Base-by-base conservation (phyloP, 2,329 filamentous ascomycete genomes). In the Aspergillus sp. region DNA sequence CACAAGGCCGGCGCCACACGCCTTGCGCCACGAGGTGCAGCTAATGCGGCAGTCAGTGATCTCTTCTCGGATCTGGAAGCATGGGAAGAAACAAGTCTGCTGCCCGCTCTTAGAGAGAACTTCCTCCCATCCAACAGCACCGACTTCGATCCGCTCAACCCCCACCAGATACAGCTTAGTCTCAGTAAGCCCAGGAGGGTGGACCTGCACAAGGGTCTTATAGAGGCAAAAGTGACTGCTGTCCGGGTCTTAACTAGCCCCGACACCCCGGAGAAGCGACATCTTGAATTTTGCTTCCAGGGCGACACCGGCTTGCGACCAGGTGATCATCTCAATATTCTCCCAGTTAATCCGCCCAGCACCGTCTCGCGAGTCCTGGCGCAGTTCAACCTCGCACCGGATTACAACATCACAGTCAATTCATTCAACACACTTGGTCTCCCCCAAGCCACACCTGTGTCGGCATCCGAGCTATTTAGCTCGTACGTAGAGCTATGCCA, bases 281-380 rank as follows among this genome's bases (percentile, higher is more conserved):
- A 89, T 63, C 83, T 91, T 19, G 86, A 87, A 64, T 85, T 92
- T 28, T 83, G 85, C 60, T 80, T 94, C 1, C 90, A 90, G 0
- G 83, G 81, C 0, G 84, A 83, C 54, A 80, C 86, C 79, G 82
- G 81, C 0, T 94, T 93, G 75, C 82, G 83, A 32, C 84, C 88
- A 1, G 91, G 91, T n/a, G 91, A 94, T 70, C 93, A 95, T 71
- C 82, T 94, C 0, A 88, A 89, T 0, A 80, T 92, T 2, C 79
- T 92, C 1, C 91, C 91, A 0, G 76, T 91, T 25, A 94, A 94
- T 71, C 86, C 87, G 0, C 81, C 81, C 48, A 76, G 82, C 25
- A 86, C 79, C 5, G 84, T 93, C 3, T 80, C 81, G 2, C 82
- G 89, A 5, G 89, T 85, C 0, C 85, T 92, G 76, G 79, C 82